Evolutionary conservation across 768 basidiomycete species (phyloP).

Genomic region (Rhizopogon vulgaris): DNA sequence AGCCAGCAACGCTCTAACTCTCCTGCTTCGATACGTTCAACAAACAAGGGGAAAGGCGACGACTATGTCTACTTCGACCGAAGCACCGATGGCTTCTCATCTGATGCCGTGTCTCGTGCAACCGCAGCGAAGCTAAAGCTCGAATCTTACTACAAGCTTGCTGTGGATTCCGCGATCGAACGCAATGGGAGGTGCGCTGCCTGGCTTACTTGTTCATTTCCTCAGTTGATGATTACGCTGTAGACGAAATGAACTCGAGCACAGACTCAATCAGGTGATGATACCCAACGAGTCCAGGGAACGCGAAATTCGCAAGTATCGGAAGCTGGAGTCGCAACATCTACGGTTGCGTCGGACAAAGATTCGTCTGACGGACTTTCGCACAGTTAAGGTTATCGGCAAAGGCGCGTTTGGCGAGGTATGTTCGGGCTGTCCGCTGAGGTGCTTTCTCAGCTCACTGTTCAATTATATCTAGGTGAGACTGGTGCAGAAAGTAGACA

Average conservation of each 20-base stretch:
- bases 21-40: slow-evolving; percentile 22
- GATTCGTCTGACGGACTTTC: slow-evolving; percentile 89
- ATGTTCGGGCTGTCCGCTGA: slow-evolving; percentile 11
- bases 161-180: slow-evolving; percentile 94
- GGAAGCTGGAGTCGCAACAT: slow-evolving; percentile 83
- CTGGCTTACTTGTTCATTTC: not conserved
- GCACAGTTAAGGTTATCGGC: slow-evolving; percentile 96
- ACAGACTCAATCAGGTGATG: slow-evolving; percentile 69
- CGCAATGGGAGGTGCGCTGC: slow-evolving; percentile 79
- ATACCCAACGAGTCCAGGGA: slow-evolving; percentile 79
- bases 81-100: slow-evolving; percentile 72
- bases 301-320: slow-evolving; percentile 81
- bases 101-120: slow-evolving; percentile 82
- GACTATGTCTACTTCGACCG: slow-evolving; percentile 97
- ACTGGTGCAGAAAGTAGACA: slow-evolving; percentile 94
- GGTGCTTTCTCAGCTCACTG: not conserved
- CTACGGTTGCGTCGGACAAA: slow-evolving; percentile 90
- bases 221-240: slow-evolving; percentile 4
- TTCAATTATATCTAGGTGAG: slow-evolving; percentile 55
- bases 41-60: slow-evolving; percentile 22
- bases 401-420: slow-evolving; percentile 99
- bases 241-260: slow-evolving; percentile 88
- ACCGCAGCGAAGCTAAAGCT: slow-evolving; percentile 95
- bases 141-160: slow-evolving; percentile 96
- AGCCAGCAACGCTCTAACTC: slow-evolving; percentile 23